Percentiles rank a stretch among this genome's conserved stretches.
Conservation (phyloP, 1,284 basidiomycete species). For the Xerocomus amazonicus region DNA sequence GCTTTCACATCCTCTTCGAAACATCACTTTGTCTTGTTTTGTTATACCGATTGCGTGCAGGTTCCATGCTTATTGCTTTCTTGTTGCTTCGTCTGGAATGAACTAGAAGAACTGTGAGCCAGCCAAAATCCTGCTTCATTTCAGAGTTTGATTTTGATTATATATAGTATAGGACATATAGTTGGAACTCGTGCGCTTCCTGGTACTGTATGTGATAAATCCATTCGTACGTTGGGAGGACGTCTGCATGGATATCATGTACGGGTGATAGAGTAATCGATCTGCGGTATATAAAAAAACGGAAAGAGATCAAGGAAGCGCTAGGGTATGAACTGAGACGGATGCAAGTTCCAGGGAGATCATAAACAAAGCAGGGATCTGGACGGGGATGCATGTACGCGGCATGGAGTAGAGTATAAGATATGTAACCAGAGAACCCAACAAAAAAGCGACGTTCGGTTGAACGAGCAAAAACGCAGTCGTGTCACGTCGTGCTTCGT, state of each 20-base stretch:
- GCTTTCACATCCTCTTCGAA: neutral
- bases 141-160: neutral
- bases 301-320: neutral
- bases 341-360: neutral
- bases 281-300: slow-evolving; percentile 10
- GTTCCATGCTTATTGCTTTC: too few relatives aligned
- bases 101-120: too few relatives aligned
- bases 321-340: slow-evolving; percentile 5
- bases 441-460: slow-evolving; percentile 3
- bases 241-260: slow-evolving; percentile 13
- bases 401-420: slow-evolving; percentile 14
- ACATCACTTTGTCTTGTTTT: too few relatives aligned
- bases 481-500: neutral
- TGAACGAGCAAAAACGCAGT: neutral
- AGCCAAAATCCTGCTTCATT: neutral
- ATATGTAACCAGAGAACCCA: slow-evolving; percentile 8
- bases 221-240: neutral
- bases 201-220: slow-evolving; percentile 7
- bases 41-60: too few relatives aligned
- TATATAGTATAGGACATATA: neutral
- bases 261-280: slow-evolving; percentile 13
- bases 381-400: neutral
- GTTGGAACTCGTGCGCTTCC: neutral
- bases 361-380: neutral
- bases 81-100: too few relatives aligned